Evolutionary conservation across 306 rosid species (phyloP), one percentile per base, ranked within the genome.

Genomic region (Begonia fuchsioides): DNA sequence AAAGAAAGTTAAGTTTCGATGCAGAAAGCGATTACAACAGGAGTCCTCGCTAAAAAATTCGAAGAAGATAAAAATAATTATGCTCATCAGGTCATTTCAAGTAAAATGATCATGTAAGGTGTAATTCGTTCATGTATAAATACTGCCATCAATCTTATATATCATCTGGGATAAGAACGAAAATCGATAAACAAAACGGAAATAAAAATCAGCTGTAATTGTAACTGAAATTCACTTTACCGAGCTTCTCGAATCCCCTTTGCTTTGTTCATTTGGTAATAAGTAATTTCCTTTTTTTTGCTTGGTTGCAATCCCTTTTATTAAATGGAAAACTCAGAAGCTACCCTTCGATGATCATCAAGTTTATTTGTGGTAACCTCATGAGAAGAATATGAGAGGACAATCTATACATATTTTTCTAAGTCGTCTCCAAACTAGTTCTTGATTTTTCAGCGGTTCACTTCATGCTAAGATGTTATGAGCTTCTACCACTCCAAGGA

Each of bases 401-500:
- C 35, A 26, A 26, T 26, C 35, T 26, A 6, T 26, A 26, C 3
- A 26, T 26, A 26, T 2, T 26, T 26, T 2, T 26, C 35, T 26
- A 4, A 6, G 5, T 26, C 7, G 35, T 26, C 35, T n/a, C 5
- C 35, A 41, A 41, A 41, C 6, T 10, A 41, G 12, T 2, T 39
- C 35, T 12, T 55, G 61, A 53, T 17, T 43, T 59, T 59, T 52
- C 52, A 15, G 7, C 26, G 17, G 52, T 35, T 54, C 62, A 60
- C 41, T 52, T 55, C 62, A 41, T 61, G 61, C 67, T 60, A 62
- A 35, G 50, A 53, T 4, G 35, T 26, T 26, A 26, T 26, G 35
- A 26, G 32, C 15, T 49, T 59, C 79, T 82, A 90, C 97, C 95
- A 90, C 55, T 78, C 48, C 68, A 59, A 50, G 18, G 95, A 83